These are phyloP conservation scores for Ascoidea rubescens DNA, from an alignment of 805 yeast genomes.

Conservation along the genomic window DNA sequence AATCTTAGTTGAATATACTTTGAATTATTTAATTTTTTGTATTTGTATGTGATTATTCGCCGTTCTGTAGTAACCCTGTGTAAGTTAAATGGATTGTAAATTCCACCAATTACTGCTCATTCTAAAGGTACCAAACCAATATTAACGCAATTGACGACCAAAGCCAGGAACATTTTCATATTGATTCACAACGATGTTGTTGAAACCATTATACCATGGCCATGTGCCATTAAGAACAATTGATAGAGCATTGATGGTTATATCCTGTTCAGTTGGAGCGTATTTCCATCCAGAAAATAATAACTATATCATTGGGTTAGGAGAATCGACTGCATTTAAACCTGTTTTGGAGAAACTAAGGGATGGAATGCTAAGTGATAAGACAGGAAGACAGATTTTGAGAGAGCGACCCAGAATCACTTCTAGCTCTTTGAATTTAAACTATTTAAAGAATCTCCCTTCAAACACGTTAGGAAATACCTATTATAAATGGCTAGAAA, in stretches of 20 bases:
- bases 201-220: constrained; percentile 35
- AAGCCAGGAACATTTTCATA: too few relatives aligned
- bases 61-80: too few relatives aligned
- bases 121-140: too few relatives aligned
- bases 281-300: constrained; percentile 64
- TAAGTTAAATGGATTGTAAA: too few relatives aligned
- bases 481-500: constrained; percentile 70
- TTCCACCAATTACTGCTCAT: too few relatives aligned
- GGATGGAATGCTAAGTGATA: constrained; percentile 60
- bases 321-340: constrained; percentile 80
- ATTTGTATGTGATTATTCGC: too few relatives aligned
- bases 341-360: constrained; percentile 49
- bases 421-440: constrained; percentile 51
- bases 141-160: too few relatives aligned
- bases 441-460: constrained; percentile 44
- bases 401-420: constrained; percentile 77
- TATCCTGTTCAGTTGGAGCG: constrained; percentile 69
- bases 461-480: constrained; percentile 61
- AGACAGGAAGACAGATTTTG: constrained; percentile 64
- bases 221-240: constrained; percentile 59
- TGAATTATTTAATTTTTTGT: too few relatives aligned
- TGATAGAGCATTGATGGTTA: constrained; percentile 53
- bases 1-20: too few relatives aligned
- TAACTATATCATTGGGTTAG: constrained; percentile 65
- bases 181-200: background rate